Evolutionary conservation across 352 stramenopile genomes (phyloP).

Genomic region (Globisporangium heterothallicum): DNA sequence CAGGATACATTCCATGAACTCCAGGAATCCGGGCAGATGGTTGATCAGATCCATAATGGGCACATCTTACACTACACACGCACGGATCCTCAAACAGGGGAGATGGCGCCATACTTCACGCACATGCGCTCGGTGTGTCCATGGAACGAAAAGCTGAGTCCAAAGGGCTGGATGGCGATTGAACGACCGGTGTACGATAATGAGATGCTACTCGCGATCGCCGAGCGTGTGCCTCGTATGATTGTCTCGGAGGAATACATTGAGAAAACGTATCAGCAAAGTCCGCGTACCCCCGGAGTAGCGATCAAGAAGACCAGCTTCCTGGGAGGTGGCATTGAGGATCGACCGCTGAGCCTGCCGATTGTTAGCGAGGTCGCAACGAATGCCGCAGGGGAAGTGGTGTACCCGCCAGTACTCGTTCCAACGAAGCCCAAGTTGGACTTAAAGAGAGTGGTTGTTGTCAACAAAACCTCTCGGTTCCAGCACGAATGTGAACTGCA

Average conservation of each 20-base stretch:
- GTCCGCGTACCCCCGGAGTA: conserved; percentile 10
- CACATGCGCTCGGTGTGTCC: conserved; percentile 87
- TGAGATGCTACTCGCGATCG: conserved; percentile 78
- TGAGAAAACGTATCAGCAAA: conserved; percentile 73
- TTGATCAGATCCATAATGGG: conserved; percentile 88
- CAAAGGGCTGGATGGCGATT: conserved; percentile 87
- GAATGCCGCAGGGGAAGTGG: conserved; percentile 4
- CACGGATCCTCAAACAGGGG: conserved; percentile 58
- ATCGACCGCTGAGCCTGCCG: conserved; percentile 7
- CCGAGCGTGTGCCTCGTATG: conserved; percentile 79
- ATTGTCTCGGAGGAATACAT: conserved; percentile 88
- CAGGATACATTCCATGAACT: conserved; percentile 86
- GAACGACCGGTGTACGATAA: conserved; percentile 87
- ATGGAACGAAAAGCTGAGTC: conserved; percentile 87
- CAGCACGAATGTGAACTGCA: conserved; percentile 82
- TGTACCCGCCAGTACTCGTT: conserved; percentile 36
- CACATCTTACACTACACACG: conserved; percentile 87
- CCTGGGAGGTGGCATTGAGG: conserved; percentile 1
- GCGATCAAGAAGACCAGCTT: conserved; percentile 15
- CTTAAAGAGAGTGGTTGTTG: conserved; percentile 79
- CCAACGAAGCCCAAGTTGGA: conserved; percentile 43
- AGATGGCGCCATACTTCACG: conserved; percentile 82
- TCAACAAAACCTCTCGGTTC: conserved; percentile 87
- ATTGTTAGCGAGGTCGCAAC: background rate
- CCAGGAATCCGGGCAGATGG: conserved; percentile 77